Evolutionary conservation across 164 flowering plant genomes (phyloP).

Genomic region (Tinospora cordifolia): DNA sequence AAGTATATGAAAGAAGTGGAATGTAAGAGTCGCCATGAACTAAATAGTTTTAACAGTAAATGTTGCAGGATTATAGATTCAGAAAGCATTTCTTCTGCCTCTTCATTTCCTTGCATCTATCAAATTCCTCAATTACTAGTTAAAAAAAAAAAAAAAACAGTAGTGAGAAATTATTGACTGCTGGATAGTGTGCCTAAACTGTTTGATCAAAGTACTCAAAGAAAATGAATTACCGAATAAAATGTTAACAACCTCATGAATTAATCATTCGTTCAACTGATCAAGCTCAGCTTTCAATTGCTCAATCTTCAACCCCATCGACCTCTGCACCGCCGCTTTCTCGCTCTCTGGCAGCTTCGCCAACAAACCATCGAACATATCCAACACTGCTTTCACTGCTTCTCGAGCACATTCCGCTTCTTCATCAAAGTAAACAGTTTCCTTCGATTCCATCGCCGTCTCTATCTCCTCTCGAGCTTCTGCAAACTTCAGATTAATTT

Average conservation of each 20-base stretch:
- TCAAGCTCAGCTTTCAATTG: slow-evolving; percentile 86
- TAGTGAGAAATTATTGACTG: neutral
- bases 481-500: slow-evolving; percentile 80
- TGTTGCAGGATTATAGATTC: neutral
- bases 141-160: neutral
- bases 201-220: neutral
- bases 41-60: neutral
- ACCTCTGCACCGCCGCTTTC: slow-evolving; percentile 52
- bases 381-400: slow-evolving; percentile 66
- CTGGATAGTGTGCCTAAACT: neutral
- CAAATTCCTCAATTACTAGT: neutral
- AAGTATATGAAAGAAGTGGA: too few species aligned
- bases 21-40: neutral
- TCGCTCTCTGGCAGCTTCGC: slow-evolving; percentile 48
- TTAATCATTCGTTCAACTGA: slow-evolving; percentile 74
- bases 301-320: slow-evolving; percentile 94
- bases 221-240: neutral
- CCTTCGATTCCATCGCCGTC: slow-evolving; percentile 82
- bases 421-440: slow-evolving; percentile 85
- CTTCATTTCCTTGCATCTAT: neutral
- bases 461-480: slow-evolving; percentile 98
- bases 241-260: slow-evolving; percentile 26
- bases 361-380: slow-evolving; percentile 49
- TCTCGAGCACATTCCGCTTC: slow-evolving; percentile 73
- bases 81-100: neutral